phyloP scores from a whole-genome alignment of 1,284 basidiomycete species.

The Melampsora abietis-canadensis region DNA sequence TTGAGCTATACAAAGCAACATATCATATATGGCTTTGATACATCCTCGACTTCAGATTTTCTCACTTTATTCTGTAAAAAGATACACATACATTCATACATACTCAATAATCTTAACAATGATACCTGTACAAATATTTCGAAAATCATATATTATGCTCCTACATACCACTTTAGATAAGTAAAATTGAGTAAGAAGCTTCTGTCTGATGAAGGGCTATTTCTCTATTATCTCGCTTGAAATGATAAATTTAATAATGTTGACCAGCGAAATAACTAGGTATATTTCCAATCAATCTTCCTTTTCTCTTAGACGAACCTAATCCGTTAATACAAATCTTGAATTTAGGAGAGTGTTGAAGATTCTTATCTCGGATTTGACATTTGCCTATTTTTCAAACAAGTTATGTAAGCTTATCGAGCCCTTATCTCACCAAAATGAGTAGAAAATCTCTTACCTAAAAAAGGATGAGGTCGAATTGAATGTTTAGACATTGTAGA shows the following conservation, averaged over 20 bases:
- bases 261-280: conserved; percentile 7
- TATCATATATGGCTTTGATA: too few species aligned
- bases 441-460: not conserved
- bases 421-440: not conserved
- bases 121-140: too few species aligned
- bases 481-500: not conserved
- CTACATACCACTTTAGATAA: too few species aligned
- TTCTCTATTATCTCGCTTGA: not conserved
- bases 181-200: too few species aligned
- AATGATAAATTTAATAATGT: not conserved
- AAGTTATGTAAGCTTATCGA: not conserved
- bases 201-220: too few species aligned
- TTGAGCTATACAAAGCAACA: too few species aligned
- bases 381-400: not conserved
- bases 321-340: not conserved
- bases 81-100: too few species aligned
- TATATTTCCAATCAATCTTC: conserved; percentile 4
- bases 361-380: not conserved
- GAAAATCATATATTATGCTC: too few species aligned
- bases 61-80: too few species aligned
- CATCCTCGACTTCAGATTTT: too few species aligned
- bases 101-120: too few species aligned
- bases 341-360: not conserved
- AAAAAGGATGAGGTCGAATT: not conserved
- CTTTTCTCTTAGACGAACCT: not conserved